A percentile compares a stretch with the other conserved stretches of the same genome.
Evolutionary conservation across 129 eudicot species (phyloP).

Genomic region (Pulicaria dysenterica): DNA sequence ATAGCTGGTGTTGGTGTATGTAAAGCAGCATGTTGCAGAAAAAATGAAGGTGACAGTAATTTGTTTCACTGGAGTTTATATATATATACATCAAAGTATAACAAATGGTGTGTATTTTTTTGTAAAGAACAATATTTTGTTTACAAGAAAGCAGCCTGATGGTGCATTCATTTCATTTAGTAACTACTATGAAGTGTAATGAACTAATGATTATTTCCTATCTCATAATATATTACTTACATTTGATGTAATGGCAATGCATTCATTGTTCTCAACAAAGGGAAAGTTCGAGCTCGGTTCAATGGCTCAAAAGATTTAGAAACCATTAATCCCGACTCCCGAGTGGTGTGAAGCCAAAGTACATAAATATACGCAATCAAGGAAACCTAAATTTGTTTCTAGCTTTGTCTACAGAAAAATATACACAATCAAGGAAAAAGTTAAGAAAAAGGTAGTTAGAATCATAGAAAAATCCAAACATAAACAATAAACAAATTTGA

Average conservation of each 20-base stretch:
- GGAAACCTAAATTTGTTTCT: no score
- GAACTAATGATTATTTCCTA: neutral
- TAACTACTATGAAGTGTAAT: neutral
- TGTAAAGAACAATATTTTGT: conserved; percentile 12
- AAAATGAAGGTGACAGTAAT: neutral
- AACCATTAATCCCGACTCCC: no score
- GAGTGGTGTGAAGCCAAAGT: neutral
- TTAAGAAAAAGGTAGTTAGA: no score
- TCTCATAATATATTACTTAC: neutral
- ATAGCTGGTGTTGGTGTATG: neutral
- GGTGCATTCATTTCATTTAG: neutral
- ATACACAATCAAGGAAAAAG: no score
- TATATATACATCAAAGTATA: neutral
- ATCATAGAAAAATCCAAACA: no score
- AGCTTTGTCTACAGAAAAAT: no score
- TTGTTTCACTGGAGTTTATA: neutral
- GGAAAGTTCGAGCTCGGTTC: no score
- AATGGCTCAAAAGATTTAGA: no score
- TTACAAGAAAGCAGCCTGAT: neutral
- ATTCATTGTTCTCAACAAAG: no score
- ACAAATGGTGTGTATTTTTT: conserved; percentile 4
- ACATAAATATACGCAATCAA: no score
- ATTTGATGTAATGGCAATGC: no score
- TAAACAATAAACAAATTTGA: no score
- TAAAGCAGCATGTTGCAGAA: neutral